A percentile compares a stretch with the other conserved stretches of the same genome.
phyloP scores from a whole-genome alignment of 495 filamentous ascomycete genomes.

The Neurospora sp. region DNA sequence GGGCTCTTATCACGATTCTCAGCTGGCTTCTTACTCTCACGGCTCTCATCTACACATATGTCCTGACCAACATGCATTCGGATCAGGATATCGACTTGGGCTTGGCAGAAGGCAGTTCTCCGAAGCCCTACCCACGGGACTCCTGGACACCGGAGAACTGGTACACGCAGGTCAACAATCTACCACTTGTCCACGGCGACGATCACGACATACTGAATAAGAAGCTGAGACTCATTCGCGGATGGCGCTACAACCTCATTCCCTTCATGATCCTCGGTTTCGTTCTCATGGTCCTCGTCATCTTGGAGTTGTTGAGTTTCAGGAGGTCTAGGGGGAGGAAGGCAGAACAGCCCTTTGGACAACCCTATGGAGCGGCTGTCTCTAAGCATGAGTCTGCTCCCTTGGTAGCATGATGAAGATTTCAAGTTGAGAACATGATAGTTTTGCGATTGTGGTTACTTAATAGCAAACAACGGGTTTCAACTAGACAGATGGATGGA shows the following conservation, averaged over 20 bases:
- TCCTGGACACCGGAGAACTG: constrained; percentile 48
- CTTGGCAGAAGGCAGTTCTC: constrained; percentile 19
- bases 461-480: neutral
- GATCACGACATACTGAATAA: constrained; percentile 26
- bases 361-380: neutral
- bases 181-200: constrained; percentile 27
- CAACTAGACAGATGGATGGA: neutral
- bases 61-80: constrained; percentile 30
- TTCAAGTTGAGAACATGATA: neutral
- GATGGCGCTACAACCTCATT: constrained; percentile 47
- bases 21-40: constrained; percentile 36
- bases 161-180: constrained; percentile 38
- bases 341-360: neutral
- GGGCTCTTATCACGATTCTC: constrained; percentile 31
- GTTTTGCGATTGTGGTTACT: neutral
- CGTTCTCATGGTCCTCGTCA: constrained; percentile 34
- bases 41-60: constrained; percentile 36
- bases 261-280: constrained; percentile 39
- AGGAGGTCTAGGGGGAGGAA: constrained; percentile 1
- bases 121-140: constrained; percentile 34
- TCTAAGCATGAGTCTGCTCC: neutral
- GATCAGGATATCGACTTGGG: constrained; percentile 31
- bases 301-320: constrained; percentile 22
- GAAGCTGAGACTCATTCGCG: constrained; percentile 36
- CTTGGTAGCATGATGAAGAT: neutral